Evolutionary conservation across 345 rosid species (phyloP).

Genomic region (Schrenkiella parvula): DNA sequence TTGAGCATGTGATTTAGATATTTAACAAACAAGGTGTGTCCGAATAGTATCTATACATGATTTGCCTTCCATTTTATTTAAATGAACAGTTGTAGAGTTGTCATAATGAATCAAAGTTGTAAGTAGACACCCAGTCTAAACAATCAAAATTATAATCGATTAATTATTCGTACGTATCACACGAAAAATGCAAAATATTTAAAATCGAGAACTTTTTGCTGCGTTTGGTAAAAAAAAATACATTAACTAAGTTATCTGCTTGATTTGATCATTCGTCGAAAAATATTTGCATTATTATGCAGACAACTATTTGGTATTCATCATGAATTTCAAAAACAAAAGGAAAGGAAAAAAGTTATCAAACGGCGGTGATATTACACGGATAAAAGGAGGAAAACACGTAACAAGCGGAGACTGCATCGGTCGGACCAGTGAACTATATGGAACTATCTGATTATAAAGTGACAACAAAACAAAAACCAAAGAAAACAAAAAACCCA

Average conservation of each 20-base stretch:
- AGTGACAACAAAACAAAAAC: slow-evolving; percentile 29
- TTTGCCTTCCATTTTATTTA: neutral
- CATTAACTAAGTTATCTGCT: neutral
- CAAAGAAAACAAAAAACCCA: too few relatives aligned
- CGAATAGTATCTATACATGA: neutral
- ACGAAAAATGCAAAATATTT: neutral
- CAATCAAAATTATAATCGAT: neutral
- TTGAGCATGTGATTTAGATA: neutral
- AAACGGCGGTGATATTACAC: slow-evolving; percentile 13
- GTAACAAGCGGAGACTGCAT: slow-evolving; percentile 12
- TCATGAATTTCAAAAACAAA: neutral
- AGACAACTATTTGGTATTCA: slow-evolving; percentile 4
- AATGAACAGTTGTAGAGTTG: neutral
- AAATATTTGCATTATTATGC: neutral
- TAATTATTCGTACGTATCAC: neutral
- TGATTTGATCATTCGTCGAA: slow-evolving; percentile 32
- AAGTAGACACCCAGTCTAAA: neutral
- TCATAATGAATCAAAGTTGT: neutral
- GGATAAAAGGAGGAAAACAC: slow-evolving; percentile 29
- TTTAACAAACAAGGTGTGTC: neutral
- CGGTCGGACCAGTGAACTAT: slow-evolving; percentile 33
- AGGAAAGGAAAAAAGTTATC: neutral
- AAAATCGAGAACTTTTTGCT: neutral
- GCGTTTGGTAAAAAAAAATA: neutral
- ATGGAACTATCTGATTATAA: slow-evolving; percentile 20